These are phyloP conservation scores for Epichloe brachyelytri DNA, from an alignment of 2,329 filamentous ascomycete species.

Conservation along the genomic window DNA sequence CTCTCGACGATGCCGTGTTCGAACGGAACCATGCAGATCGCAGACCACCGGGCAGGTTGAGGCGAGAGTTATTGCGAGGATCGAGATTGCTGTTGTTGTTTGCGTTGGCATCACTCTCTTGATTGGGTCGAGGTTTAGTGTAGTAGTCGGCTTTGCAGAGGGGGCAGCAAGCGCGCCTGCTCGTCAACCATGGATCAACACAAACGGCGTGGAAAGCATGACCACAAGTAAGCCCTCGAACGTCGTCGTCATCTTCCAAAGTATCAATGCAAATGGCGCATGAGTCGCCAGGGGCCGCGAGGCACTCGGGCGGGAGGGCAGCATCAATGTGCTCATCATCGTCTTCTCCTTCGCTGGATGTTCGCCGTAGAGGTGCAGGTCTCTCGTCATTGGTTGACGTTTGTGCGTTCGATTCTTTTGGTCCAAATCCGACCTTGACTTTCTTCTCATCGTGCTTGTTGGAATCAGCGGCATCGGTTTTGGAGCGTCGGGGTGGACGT, in stretches of 20 bases:
- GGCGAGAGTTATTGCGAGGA: slow-evolving; percentile 28
- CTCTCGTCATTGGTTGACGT: slow-evolving; percentile 13
- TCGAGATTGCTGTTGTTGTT: slow-evolving; percentile 15
- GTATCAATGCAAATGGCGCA: slow-evolving; percentile 95
- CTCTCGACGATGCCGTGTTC: slow-evolving; percentile 1
- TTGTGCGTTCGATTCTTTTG: slow-evolving; percentile 12
- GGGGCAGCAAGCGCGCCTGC: slow-evolving; percentile 85
- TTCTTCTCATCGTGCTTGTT: slow-evolving; percentile 9
- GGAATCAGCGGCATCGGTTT: slow-evolving; percentile 8
- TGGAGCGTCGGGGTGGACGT: slow-evolving; percentile 10
- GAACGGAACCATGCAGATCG: slow-evolving; percentile 26
- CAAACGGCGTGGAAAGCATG: slow-evolving; percentile 96
- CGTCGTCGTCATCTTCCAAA: slow-evolving; percentile 88
- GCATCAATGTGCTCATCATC: slow-evolving; percentile 74
- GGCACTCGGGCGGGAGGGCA: slow-evolving; percentile 66
- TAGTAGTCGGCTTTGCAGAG: slow-evolving; percentile 98
- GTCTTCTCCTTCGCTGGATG: slow-evolving; percentile 42
- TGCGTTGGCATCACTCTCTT: slow-evolving; percentile 15
- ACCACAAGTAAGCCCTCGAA: slow-evolving; percentile 88
- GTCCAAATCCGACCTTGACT: slow-evolving; percentile 7
- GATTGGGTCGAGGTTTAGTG: slow-evolving; percentile 63
- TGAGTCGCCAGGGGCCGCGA: slow-evolving; percentile 74
- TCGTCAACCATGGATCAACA: slow-evolving; percentile 92
- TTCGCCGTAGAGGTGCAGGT: slow-evolving; percentile 22
- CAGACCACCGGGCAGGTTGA: slow-evolving; percentile 34